These are phyloP conservation scores for Omphalotus guepiniiformis DNA, from an alignment of 768 basidiomycete genomes.

Conservation along the genomic window DNA sequence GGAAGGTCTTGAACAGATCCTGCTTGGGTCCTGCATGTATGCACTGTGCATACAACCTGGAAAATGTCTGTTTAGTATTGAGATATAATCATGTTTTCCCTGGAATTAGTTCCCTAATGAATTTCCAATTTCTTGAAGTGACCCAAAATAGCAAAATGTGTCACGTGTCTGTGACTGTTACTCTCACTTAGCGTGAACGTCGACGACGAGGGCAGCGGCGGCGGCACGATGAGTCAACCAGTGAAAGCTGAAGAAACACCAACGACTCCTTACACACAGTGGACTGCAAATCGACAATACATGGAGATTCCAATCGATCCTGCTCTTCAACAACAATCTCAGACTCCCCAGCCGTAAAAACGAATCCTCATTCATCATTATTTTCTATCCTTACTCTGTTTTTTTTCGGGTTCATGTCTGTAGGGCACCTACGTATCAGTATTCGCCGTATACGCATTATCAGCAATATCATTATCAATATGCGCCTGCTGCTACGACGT, in stretches of 20 bases:
- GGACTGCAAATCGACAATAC: constrained; percentile 25
- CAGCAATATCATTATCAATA: constrained; percentile 21
- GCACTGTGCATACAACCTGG: too few species aligned
- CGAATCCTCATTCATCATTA: constrained; percentile 13
- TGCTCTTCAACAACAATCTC: constrained; percentile 40
- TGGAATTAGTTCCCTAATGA: too few species aligned
- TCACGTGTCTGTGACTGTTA: too few species aligned
- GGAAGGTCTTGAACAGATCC: too few species aligned
- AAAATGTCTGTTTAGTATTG: too few species aligned
- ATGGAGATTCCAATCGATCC: constrained; percentile 62
- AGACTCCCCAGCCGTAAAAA: constrained; percentile 35
- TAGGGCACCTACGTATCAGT: constrained; percentile 44
- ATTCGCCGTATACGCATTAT: constrained; percentile 39
- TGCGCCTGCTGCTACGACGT: constrained; percentile 25
- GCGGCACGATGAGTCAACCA: not conserved
- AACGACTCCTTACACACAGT: constrained; percentile 28
- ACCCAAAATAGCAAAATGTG: too few species aligned
- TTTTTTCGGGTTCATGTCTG: constrained; percentile 14
- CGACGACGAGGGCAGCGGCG: not conserved
- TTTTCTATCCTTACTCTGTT: not conserved
- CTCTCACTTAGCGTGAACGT: too few species aligned
- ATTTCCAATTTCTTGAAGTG: not conserved
- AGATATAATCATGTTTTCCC: too few species aligned
- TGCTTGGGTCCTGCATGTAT: too few species aligned
- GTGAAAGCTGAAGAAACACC: constrained; percentile 43